Evolutionary conservation across 805 yeast genomes (phyloP).

Genomic region (Candida ficus): DNA sequence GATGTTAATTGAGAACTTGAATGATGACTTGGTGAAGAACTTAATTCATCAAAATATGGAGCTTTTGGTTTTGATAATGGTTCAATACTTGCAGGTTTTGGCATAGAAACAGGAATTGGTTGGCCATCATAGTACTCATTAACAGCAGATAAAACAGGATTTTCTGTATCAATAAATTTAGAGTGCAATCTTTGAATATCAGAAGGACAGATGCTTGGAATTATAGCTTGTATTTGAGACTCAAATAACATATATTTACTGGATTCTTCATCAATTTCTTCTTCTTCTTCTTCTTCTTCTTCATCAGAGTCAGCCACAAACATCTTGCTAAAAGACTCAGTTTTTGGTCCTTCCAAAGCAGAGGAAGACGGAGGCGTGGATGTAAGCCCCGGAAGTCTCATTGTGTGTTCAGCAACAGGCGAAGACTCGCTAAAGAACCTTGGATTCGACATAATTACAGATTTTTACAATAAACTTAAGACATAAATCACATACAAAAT

Average conservation of each 20-base stretch:
- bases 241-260: constrained; percentile 23
- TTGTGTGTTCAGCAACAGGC: neutral
- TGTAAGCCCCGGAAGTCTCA: neutral
- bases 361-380: constrained; percentile 2
- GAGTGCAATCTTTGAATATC: constrained; percentile 23
- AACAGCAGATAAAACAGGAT: constrained; percentile 34
- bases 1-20: no score
- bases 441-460: neutral
- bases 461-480: no score
- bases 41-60: no score
- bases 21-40: neutral
- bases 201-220: constrained; percentile 27
- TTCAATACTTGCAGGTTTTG: neutral
- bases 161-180: constrained; percentile 23
- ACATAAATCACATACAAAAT: no score
- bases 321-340: no score
- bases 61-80: neutral
- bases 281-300: constrained; percentile 7
- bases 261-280: constrained; percentile 11
- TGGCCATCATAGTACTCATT: constrained; percentile 33
- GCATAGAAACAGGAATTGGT: neutral
- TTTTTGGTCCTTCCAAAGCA: no score
- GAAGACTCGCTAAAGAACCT: constrained; percentile 15
- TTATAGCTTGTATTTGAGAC: constrained; percentile 29
- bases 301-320: neutral